phyloP scores from a whole-genome alignment of 2,329 filamentous ascomycete genomes.

The Alternaria panax region DNA sequence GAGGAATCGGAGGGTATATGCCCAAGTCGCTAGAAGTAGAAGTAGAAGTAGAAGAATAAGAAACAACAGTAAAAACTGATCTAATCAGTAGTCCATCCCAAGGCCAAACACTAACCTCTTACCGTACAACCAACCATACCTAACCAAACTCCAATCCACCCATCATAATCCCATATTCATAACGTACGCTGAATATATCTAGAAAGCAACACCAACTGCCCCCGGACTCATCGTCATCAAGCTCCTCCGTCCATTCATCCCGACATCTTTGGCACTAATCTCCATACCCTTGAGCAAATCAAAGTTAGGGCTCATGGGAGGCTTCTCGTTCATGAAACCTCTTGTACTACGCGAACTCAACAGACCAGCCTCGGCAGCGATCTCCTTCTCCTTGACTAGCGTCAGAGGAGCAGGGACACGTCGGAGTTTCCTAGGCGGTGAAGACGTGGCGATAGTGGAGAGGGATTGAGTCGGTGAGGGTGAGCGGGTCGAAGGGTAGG shows the following conservation, averaged over 20 bases:
- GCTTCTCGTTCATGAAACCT: constrained; percentile 31
- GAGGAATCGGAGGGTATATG: constrained; percentile 21
- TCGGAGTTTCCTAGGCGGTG: constrained; percentile 27
- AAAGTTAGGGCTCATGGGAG: constrained; percentile 38
- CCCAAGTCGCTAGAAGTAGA: constrained; percentile 3
- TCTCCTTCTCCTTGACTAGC: constrained; percentile 35
- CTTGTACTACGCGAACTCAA: constrained; percentile 26
- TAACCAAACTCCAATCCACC: not conserved
- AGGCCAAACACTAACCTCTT: not conserved
- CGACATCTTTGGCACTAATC: constrained; percentile 30
- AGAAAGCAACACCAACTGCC: constrained; percentile 48
- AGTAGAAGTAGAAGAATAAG: not conserved
- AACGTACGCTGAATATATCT: not conserved
- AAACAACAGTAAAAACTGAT: not conserved
- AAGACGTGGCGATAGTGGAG: constrained; percentile 10
- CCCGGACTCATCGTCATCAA: constrained; percentile 22
- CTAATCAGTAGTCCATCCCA: not conserved
- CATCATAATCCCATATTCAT: not conserved
- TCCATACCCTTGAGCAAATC: constrained; percentile 43
- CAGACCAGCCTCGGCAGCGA: constrained; percentile 26
- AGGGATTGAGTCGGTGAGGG: constrained; percentile 3
- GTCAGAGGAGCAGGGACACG: constrained; percentile 41
- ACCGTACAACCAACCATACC: not conserved
- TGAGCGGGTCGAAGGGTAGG: constrained; percentile 20
- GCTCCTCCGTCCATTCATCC: constrained; percentile 19